Base-by-base conservation (phyloP, 108 stramenopile species). In the Licmophora abbreviata region DNA sequence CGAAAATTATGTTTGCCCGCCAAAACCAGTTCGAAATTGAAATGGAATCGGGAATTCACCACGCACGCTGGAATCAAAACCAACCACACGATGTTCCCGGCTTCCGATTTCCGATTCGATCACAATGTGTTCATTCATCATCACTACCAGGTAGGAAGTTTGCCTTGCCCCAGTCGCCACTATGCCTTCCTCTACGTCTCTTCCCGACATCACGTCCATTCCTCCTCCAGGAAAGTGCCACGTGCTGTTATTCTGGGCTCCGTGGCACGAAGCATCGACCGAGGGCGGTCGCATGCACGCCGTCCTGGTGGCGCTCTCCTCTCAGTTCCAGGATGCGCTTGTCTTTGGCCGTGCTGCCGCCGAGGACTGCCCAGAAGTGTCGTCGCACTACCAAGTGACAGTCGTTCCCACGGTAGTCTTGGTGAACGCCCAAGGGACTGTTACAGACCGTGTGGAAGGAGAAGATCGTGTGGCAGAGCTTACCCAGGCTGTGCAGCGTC, bases 351-450 rank as follows among this genome's bases (percentile, higher is more conserved):
- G 79, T 35, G 64, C 85, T 28, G 61, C 76, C 51, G 94, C 92
- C 1, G 97, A 99, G 55, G 86, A 82, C 22, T 83, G 61, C 1
- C 32, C 46, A 0, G 68, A 51, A 0, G 17, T 78, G 17, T 20
- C 69, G 0, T 51, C 56, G 14, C 31, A 66, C 51, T 77, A 79
- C 50, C 59, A 69, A 27, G 86, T 99, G 12, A 63, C 79, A 0
- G 49, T 73, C 29, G 95, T 99, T 22, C 98, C 98, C 1, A 89
- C 93, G 1, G 77, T 97, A 25, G 44, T 97, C 17, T 69, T 94
- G 27, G 27, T 89, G 10, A 61, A 87, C 45, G 61, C 51, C 22
- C 57, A 63, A 31, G 64, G 70, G 21, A 31, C 50, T 3, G 65
- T 87, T 4, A 21, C 70, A 18, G 93, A 86, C 42, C 75, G 72